These are phyloP conservation scores for Elaeis oleifera DNA, from an alignment of 202 grass and related monocot genomes.

Conservation along the genomic window DNA sequence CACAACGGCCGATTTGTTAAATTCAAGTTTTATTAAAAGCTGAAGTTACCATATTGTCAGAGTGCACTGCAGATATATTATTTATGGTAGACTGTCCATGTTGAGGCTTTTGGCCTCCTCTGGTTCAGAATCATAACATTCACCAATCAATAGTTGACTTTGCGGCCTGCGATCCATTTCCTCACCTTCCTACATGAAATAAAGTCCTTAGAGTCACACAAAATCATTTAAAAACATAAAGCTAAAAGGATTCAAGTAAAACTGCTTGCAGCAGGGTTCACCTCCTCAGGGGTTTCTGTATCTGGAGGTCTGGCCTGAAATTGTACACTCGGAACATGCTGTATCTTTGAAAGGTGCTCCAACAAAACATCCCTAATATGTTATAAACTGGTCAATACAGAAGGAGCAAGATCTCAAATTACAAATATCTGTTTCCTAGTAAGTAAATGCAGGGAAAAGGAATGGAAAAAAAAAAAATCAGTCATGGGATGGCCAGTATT, in stretches of 20 bases:
- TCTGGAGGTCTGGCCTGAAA: slow-evolving; percentile 78
- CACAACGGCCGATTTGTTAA: too few relatives aligned
- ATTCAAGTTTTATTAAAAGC: too few relatives aligned
- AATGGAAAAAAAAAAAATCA: too few relatives aligned
- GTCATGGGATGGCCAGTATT: too few relatives aligned
- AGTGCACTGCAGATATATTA: too few relatives aligned
- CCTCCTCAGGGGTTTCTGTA: slow-evolving; percentile 68
- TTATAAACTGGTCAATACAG: slow-evolving; percentile 1
- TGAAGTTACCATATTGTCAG: too few relatives aligned
- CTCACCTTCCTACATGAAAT: slow-evolving; percentile 56
- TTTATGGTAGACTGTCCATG: neutral
- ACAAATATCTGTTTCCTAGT: too few relatives aligned
- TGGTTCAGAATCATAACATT: slow-evolving; percentile 73
- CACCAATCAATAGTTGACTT: slow-evolving; percentile 72
- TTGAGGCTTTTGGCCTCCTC: slow-evolving; percentile 49
- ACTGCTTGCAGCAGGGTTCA: slow-evolving; percentile 19
- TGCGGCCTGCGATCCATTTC: slow-evolving; percentile 59
- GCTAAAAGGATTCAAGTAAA: slow-evolving; percentile 7
- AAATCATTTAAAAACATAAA: slow-evolving; percentile 13
- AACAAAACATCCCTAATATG: slow-evolving; percentile 73
- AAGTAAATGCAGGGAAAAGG: neutral
- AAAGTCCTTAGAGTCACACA: slow-evolving; percentile 11
- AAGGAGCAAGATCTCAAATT: slow-evolving; percentile 2
- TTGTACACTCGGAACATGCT: slow-evolving; percentile 84
- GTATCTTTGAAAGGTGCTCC: slow-evolving; percentile 74